Conservation (phyloP, 768 basidiomycete genomes). For the Candolleomyces efflorescens region DNA sequence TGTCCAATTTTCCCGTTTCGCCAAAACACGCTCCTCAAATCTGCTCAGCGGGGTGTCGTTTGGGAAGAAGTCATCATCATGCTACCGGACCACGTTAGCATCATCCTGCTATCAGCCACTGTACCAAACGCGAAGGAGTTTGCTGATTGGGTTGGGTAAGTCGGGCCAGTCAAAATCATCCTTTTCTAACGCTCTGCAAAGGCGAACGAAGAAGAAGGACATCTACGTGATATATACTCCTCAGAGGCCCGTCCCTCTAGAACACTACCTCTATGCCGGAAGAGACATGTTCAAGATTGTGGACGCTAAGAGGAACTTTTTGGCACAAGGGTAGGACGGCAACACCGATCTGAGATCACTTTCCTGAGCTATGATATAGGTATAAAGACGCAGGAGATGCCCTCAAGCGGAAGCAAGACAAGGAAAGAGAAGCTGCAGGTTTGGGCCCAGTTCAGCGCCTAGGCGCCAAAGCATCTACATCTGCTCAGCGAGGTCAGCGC, state of each 20-base stretch:
- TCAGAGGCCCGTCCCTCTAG: conserved; percentile 93
- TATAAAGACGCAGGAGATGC: conserved; percentile 91
- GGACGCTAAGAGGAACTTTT: conserved; percentile 70
- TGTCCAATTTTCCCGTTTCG: conserved; percentile 7
- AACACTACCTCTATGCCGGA: conserved; percentile 96
- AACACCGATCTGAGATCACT: neutral
- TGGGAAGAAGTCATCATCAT: conserved; percentile 99
- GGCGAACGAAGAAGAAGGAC: conserved; percentile 98
- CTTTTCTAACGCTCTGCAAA: conserved; percentile 25
- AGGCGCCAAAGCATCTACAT: conserved; percentile 62
- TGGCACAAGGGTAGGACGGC: conserved; percentile 66
- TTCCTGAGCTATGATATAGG: conserved; percentile 32
- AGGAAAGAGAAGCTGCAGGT: conserved; percentile 94
- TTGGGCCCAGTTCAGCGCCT: conserved; percentile 79
- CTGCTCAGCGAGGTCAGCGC: conserved; percentile 47
- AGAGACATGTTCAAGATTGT: conserved; percentile 92
- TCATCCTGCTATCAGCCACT: conserved; percentile 94
- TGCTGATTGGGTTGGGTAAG: conserved; percentile 98
- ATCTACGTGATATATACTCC: conserved; percentile 98
- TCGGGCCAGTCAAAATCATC: conserved; percentile 3
- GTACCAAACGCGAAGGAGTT: conserved; percentile 98
- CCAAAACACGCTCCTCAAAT: conserved; percentile 3
- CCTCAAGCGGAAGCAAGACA: conserved; percentile 91
- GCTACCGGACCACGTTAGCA: conserved; percentile 97
- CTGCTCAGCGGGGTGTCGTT: conserved; percentile 84